Conservation (phyloP, 371 early-diverging fungal genomes). For the Mucor saturninus region DNA sequence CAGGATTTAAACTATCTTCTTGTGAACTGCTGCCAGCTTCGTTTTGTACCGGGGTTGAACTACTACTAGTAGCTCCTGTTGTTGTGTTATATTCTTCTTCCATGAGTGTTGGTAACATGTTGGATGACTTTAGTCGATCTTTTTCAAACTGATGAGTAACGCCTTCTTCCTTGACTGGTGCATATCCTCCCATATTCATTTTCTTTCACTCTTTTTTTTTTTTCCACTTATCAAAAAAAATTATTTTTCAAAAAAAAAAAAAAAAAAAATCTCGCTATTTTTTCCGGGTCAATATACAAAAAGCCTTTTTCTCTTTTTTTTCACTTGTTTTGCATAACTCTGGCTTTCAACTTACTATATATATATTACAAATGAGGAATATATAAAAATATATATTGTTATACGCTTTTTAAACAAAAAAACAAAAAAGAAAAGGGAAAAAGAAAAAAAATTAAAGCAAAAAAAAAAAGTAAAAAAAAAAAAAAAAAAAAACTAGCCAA, state of each 20-base stretch:
- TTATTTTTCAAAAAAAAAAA: too few relatives aligned
- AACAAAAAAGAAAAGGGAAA: slow-evolving; percentile 2
- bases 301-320: slow-evolving; percentile 5
- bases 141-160: slow-evolving; percentile 17
- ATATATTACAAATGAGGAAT: slow-evolving; percentile 3
- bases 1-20: slow-evolving; percentile 25
- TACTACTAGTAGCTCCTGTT: background rate
- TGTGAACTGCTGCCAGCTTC: slow-evolving; percentile 4
- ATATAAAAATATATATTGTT: too few relatives aligned
- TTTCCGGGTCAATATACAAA: background rate
- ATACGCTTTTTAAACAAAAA: background rate
- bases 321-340: background rate
- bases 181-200: slow-evolving; percentile 32
- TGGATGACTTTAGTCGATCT: slow-evolving; percentile 17
- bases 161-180: slow-evolving; percentile 20
- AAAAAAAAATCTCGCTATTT: slow-evolving; percentile 3
- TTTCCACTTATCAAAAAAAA: background rate
- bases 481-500: slow-evolving; percentile 27
- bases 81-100: slow-evolving; percentile 22
- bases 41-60: slow-evolving; percentile 7
- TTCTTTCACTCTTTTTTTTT: slow-evolving; percentile 5
- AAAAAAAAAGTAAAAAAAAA: slow-evolving; percentile 17
- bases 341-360: background rate
- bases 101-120: slow-evolving; percentile 28
- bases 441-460: slow-evolving; percentile 8